phyloP scores from a whole-genome alignment of 1,284 basidiomycete genomes.

The Sporisorium exsertum region DNA sequence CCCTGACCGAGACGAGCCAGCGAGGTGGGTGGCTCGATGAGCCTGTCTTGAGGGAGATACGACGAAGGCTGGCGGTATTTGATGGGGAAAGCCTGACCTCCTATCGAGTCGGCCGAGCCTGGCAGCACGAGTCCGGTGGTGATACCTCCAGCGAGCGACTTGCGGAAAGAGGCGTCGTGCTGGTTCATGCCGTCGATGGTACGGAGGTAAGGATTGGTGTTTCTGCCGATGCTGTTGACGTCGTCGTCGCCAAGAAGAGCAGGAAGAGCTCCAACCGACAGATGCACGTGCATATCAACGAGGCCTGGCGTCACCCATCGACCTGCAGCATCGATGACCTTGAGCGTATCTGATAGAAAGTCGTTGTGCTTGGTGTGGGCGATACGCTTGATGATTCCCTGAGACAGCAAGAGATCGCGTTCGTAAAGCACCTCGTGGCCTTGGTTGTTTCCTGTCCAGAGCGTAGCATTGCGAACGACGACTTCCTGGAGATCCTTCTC shows the following conservation, averaged over 20 bases:
- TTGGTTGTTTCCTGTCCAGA: slow-evolving; percentile 81
- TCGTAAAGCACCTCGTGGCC: slow-evolving; percentile 76
- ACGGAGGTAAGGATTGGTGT: slow-evolving; percentile 76
- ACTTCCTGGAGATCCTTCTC: slow-evolving; percentile 75
- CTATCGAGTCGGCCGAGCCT: slow-evolving; percentile 76
- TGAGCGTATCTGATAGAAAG: neutral
- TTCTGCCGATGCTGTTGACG: slow-evolving; percentile 72
- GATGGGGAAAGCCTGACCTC: slow-evolving; percentile 78
- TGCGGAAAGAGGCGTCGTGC: slow-evolving; percentile 74
- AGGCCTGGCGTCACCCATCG: slow-evolving; percentile 71
- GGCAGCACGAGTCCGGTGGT: slow-evolving; percentile 79
- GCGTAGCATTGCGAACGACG: slow-evolving; percentile 80
- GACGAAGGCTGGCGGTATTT: slow-evolving; percentile 72
- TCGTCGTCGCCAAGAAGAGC: slow-evolving; percentile 72
- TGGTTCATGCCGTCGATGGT: slow-evolving; percentile 77
- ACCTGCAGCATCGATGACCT: slow-evolving; percentile 49
- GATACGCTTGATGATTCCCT: slow-evolving; percentile 71
- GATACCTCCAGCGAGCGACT: slow-evolving; percentile 77
- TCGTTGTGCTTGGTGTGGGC: slow-evolving; percentile 8
- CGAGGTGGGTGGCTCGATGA: slow-evolving; percentile 60
- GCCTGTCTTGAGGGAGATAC: slow-evolving; percentile 41
- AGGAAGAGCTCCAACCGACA: slow-evolving; percentile 72
- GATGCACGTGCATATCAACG: slow-evolving; percentile 83
- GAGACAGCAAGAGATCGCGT: slow-evolving; percentile 70
- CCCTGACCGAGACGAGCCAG: slow-evolving; percentile 55